Base-by-base conservation (phyloP, 1,284 basidiomycete species). In the Cutaneotrichosporon sp. region DNA sequence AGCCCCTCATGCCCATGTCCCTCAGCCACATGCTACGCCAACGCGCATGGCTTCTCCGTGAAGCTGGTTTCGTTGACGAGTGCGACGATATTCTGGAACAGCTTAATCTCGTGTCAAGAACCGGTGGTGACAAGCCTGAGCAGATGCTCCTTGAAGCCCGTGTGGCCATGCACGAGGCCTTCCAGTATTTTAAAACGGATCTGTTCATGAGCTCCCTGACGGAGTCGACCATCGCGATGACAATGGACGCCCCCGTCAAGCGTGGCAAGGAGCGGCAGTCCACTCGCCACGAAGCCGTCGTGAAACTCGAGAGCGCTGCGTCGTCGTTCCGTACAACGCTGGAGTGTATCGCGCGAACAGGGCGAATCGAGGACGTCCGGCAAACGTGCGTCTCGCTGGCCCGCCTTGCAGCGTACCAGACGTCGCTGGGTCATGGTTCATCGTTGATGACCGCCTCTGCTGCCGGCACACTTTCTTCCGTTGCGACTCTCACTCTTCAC, bases 121-220 rank as follows among this genome's bases (percentile, higher is more conserved):
- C 65, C 7, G 49, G 64, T 5, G 55, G 66, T 14, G 49, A 49
- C 35, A 49, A 64, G 60, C 82, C 84, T 6, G 85, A 88, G 65
- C 83, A 87, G 61, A 81, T 82, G 58, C 78, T 82, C 4, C 74
- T 91, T 0, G 79, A 87, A 63, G 90, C 85, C 0, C 85, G 82
- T 55, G 75, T 92, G 14, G 83, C 83, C 0, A 74, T 93, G 32
- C 82, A 88, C 52, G 81, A 84, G 25, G 86, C 86, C 0, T 85
- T 89, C 63, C 80, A 80, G 44, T 83, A 82, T 22, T 90, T 91
- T 77, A 82, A 82, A 44, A 80, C 83, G 0, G 89, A 93, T 65
- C 85, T 93, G 77, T 88, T 90, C 72, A 77, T 93, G 59, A 90
- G 84, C 64, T 91, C 89, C 2, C 75, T 93, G 17, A 81, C 85